Evolutionary conservation across 805 yeast species (phyloP).

Genomic region (Priceomyces carsonii): DNA sequence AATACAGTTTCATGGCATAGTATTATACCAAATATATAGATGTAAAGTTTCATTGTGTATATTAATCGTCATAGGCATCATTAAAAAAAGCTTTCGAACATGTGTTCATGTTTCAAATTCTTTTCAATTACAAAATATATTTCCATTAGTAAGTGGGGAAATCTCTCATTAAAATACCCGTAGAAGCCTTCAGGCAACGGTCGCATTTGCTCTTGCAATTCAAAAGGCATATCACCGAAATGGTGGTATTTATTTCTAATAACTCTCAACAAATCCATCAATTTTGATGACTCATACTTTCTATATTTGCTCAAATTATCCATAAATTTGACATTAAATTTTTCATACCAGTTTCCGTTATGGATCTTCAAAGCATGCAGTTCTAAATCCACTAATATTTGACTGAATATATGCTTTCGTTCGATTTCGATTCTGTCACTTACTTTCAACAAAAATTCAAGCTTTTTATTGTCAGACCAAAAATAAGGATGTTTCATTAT

Average conservation of each 20-base stretch:
- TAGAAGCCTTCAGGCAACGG: conserved; percentile 86
- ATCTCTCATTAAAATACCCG: conserved; percentile 67
- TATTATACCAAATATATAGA: too few species aligned
- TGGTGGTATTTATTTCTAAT: conserved; percentile 93
- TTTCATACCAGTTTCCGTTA: conserved; percentile 72
- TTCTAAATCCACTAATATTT: conserved; percentile 57
- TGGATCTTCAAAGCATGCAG: conserved; percentile 47
- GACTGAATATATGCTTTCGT: conserved; percentile 75
- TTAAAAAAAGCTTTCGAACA: conserved; percentile 43
- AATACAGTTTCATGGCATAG: too few species aligned
- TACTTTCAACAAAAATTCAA: conserved; percentile 82
- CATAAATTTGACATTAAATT: conserved; percentile 71
- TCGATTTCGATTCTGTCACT: conserved; percentile 91
- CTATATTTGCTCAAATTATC: conserved; percentile 89
- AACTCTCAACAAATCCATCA: conserved; percentile 87
- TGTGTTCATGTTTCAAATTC: conserved; percentile 63
- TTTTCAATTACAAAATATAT: conserved; percentile 63
- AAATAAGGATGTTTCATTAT: conserved; percentile 86
- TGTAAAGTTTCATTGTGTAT: too few species aligned
- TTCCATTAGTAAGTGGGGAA: conserved; percentile 79
- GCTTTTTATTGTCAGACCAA: conserved; percentile 72
- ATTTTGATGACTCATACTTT: conserved; percentile 73
- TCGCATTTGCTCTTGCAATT: conserved; percentile 64
- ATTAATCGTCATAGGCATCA: conserved; percentile 12
- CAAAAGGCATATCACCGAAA: conserved; percentile 81